These are phyloP conservation scores for Metschnikowia cerradonensis DNA, from an alignment of 805 yeast species.

Conservation along the genomic window DNA sequence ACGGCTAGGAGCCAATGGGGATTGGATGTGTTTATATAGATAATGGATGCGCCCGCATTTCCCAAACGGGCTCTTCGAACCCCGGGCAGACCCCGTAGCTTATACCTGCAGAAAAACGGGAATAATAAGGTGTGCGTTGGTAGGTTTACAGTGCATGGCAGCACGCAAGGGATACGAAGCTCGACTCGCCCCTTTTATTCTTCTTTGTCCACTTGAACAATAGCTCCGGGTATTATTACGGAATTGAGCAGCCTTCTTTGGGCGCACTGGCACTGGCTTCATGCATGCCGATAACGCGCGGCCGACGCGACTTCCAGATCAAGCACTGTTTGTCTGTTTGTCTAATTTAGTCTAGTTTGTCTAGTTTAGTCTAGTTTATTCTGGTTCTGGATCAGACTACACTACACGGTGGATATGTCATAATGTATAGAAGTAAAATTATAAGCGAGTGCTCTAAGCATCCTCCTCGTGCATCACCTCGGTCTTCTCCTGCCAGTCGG, in stretches of 20 bases:
- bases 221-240: background rate
- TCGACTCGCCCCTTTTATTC: too few relatives aligned
- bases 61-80: background rate
- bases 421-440: background rate
- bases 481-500: constrained; percentile 61
- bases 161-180: too few relatives aligned
- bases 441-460: constrained; percentile 1
- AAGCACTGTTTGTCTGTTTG: too few relatives aligned
- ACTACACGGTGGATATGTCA: background rate
- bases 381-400: too few relatives aligned
- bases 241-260: background rate
- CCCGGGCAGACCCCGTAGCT: background rate
- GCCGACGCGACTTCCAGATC: background rate
- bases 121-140: too few relatives aligned
- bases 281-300: constrained; percentile 5
- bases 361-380: too few relatives aligned
- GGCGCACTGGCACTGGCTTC: background rate
- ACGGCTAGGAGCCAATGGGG: background rate
- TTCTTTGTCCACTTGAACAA: background rate
- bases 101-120: background rate
- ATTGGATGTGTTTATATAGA: constrained; percentile 1
- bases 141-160: too few relatives aligned
- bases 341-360: too few relatives aligned
- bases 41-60: constrained; percentile 2
- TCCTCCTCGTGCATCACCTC: constrained; percentile 49